Base-by-base conservation (phyloP, 2,329 filamentous ascomycete species). In the Ophiocordyceps camponoti-floridani region DNA sequence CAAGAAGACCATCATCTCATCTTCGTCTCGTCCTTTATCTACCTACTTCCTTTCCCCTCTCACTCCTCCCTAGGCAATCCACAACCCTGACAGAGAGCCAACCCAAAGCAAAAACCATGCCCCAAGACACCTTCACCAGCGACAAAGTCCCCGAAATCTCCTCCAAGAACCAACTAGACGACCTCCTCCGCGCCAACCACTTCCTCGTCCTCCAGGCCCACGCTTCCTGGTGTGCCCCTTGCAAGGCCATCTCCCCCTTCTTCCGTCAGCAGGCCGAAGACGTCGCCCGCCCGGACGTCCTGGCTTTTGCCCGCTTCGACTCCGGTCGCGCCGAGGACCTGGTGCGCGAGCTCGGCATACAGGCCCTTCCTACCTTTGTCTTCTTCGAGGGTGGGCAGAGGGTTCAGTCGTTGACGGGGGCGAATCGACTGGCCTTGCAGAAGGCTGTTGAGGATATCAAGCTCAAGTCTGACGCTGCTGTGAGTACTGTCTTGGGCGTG, bases 171-270 rank as follows among this genome's bases (percentile, higher is more conserved):
- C 62, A 74, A 51, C 73, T 76, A 53, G 57, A 71, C 48, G 52
- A 59, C 35, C 69, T 77, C 49, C 54, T 75, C 53, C 51, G 59
- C 14, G 58, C 57, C 10, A 71, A 63, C 42, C 67, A 63, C 42
- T 72, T 68, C 59, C 70, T 76, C 49, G 65, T 68, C 48, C 59
- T 73, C 50, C 72, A 78, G 56, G 75, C 77, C 61, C 70, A 64
- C 60, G 73, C 74, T 47, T 62, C 68, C 53, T 78, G 75, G 75
- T 78, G 74, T 60, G 67, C 65, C 37, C 75, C 74, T 27, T 78
- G 75, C 70, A 74, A 73, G 59, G 62, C 63, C 52, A 77, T 78
- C 54, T 69, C 71, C 19, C 74, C 74, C 48, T 52, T 70, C 47
- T 77, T 69, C 65, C 7, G 16, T 5, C 16, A 40, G 10, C 37